phyloP scores from a whole-genome alignment of 176 grass and related monocot genomes.

The Paspalum vaginatum region DNA sequence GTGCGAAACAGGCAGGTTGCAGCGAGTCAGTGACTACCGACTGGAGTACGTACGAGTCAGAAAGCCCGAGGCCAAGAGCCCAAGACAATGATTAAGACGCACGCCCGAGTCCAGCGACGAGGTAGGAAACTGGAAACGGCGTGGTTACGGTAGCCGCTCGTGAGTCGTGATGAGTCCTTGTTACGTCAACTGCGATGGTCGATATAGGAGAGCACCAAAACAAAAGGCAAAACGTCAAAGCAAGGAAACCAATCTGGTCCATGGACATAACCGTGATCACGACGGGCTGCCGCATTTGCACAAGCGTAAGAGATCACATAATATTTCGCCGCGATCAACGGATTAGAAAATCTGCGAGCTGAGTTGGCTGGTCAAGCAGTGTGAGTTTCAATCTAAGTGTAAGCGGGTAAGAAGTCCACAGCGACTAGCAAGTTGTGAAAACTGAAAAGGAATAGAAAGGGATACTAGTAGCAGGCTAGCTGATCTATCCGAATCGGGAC shows the following conservation, averaged over 20 bases:
- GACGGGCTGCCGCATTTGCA: slow-evolving; percentile 6
- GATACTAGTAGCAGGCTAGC: no score
- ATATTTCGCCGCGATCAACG: slow-evolving; percentile 22
- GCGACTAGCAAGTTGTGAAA: neutral
- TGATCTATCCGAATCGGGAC: neutral
- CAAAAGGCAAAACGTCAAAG: slow-evolving; percentile 29
- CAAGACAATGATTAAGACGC: slow-evolving; percentile 16
- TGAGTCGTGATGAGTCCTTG: slow-evolving; percentile 5
- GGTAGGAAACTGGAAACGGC: slow-evolving; percentile 3
- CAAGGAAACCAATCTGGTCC: slow-evolving; percentile 24
- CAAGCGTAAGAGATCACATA: neutral
- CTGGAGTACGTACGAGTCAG: neutral
- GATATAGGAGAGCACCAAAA: neutral
- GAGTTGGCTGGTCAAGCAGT: slow-evolving; percentile 4
- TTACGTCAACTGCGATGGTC: slow-evolving; percentile 35
- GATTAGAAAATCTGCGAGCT: slow-evolving; percentile 21
- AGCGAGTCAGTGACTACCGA: neutral
- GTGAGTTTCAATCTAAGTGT: neutral
- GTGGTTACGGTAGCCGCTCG: neutral
- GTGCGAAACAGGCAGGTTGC: neutral
- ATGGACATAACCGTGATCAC: slow-evolving; percentile 21
- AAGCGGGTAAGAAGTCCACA: neutral
- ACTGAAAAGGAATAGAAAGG: neutral
- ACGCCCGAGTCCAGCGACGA: neutral
- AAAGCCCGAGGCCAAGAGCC: slow-evolving; percentile 1